A percentile compares a stretch with the other conserved stretches of the same genome.
phyloP scores from a whole-genome alignment of 768 basidiomycete genomes.

The Auricularia cornea region DNA sequence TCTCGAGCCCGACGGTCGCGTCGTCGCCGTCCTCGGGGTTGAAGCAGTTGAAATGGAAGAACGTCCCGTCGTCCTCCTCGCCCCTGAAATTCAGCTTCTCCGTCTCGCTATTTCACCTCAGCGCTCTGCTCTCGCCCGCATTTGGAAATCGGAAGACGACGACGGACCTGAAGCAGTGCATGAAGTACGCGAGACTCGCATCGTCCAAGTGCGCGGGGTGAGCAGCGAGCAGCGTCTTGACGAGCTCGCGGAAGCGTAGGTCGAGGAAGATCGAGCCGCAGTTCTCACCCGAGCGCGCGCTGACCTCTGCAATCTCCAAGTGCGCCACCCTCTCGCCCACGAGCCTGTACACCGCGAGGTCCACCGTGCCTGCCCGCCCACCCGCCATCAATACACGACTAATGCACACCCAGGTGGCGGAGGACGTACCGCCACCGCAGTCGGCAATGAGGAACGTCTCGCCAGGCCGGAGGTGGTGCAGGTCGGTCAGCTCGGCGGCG shows the following conservation, averaged over 20 bases:
- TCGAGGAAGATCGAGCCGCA: constrained; percentile 86
- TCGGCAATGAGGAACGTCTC: constrained; percentile 92
- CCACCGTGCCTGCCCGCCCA: constrained; percentile 45
- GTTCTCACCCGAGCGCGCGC: constrained; percentile 78
- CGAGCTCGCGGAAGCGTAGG: constrained; percentile 74
- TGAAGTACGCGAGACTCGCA: constrained; percentile 77
- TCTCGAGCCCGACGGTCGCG: constrained; percentile 65
- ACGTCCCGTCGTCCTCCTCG: constrained; percentile 62
- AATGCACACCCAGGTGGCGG: too few relatives aligned
- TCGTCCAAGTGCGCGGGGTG: constrained; percentile 81
- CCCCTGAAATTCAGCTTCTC: constrained; percentile 77
- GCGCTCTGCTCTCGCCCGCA: constrained; percentile 3
- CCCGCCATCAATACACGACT: too few relatives aligned
- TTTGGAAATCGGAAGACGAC: too few relatives aligned
- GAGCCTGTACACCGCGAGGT: constrained; percentile 47
- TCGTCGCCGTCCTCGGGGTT: constrained; percentile 80
- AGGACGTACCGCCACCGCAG: constrained; percentile 58
- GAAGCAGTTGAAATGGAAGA: constrained; percentile 83
- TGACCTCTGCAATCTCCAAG: constrained; percentile 89
- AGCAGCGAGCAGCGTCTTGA: constrained; percentile 66
- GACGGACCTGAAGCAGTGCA: constrained; percentile 9
- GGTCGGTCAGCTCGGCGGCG: constrained; percentile 70
- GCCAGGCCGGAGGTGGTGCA: constrained; percentile 69
- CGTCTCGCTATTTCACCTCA: constrained; percentile 65
- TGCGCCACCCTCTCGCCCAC: constrained; percentile 62